Evolutionary conservation across 2,329 filamentous ascomycete genomes (phyloP).

Genomic region (Aureobasidium sp.): DNA sequence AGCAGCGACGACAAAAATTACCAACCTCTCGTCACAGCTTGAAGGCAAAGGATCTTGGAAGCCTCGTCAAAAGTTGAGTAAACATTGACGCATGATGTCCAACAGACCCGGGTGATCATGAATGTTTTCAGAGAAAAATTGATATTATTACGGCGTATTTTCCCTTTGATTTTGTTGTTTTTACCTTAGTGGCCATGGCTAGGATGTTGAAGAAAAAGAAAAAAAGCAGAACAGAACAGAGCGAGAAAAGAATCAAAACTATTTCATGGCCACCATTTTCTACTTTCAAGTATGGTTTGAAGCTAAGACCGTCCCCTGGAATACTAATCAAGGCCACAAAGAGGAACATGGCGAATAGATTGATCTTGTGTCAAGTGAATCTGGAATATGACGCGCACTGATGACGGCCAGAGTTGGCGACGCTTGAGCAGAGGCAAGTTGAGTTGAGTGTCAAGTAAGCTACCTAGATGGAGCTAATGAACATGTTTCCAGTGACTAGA

Average conservation of each 20-base stretch:
- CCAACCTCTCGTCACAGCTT: constrained; percentile 8
- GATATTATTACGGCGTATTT: not conserved
- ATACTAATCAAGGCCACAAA: too few relatives aligned
- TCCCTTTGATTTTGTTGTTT: not conserved
- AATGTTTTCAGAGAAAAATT: not conserved
- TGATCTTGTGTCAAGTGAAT: too few relatives aligned
- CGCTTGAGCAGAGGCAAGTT: not conserved
- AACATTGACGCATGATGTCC: not conserved
- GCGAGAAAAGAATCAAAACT: not conserved
- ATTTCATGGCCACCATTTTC: not conserved
- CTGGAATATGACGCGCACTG: too few relatives aligned
- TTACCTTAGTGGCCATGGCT: not conserved
- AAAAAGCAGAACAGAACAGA: not conserved
- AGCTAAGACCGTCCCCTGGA: too few relatives aligned
- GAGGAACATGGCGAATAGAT: too few relatives aligned
- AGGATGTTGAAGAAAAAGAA: not conserved
- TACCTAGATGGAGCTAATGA: not conserved
- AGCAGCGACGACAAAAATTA: not conserved
- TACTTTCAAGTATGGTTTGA: too few relatives aligned
- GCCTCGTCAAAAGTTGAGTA: not conserved
- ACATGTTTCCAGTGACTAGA: not conserved
- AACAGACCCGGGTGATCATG: not conserved
- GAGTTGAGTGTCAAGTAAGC: not conserved
- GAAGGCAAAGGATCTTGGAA: constrained; percentile 10
- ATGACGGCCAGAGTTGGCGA: not conserved